Conservation (phyloP, 2,329 filamentous ascomycete genomes). For the Neocatenulostroma microsporum region DNA sequence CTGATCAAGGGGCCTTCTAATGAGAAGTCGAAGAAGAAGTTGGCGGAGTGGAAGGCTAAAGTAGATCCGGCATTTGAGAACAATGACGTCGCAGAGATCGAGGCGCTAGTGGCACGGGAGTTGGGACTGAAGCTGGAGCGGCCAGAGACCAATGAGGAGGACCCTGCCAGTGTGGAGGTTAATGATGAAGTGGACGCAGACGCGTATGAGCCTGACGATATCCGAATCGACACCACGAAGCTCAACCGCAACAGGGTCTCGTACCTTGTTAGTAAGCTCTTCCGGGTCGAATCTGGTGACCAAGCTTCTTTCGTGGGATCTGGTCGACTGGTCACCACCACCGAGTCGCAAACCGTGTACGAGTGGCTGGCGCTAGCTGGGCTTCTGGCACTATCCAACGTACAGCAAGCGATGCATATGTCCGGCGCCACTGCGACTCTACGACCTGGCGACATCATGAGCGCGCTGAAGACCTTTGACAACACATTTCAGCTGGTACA, state of each 20-base stretch:
- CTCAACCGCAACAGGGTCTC: neutral
- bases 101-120: conserved; percentile 23
- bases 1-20: conserved; percentile 1
- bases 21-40: conserved; percentile 16
- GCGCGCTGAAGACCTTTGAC: conserved; percentile 57
- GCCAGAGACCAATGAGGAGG: conserved; percentile 6
- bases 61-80: conserved; percentile 19
- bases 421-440: conserved; percentile 5
- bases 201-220: neutral
- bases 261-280: conserved; percentile 12
- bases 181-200: conserved; percentile 6
- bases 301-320: neutral
- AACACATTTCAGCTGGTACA: conserved; percentile 60
- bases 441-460: conserved; percentile 51
- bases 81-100: conserved; percentile 19
- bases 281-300: conserved; percentile 4
- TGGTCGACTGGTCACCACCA: conserved; percentile 11
- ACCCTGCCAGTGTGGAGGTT: conserved; percentile 6
- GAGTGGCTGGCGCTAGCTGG: conserved; percentile 55
- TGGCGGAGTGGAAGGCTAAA: conserved; percentile 22
- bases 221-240: neutral
- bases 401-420: conserved; percentile 31
- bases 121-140: conserved; percentile 6
- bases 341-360: conserved; percentile 43
- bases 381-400: conserved; percentile 37